A percentile compares a stretch with the other conserved stretches of the same genome.
Conservation (phyloP, 1,284 basidiomycete genomes). For the Cutaneotrichosporon curvatum region DNA sequence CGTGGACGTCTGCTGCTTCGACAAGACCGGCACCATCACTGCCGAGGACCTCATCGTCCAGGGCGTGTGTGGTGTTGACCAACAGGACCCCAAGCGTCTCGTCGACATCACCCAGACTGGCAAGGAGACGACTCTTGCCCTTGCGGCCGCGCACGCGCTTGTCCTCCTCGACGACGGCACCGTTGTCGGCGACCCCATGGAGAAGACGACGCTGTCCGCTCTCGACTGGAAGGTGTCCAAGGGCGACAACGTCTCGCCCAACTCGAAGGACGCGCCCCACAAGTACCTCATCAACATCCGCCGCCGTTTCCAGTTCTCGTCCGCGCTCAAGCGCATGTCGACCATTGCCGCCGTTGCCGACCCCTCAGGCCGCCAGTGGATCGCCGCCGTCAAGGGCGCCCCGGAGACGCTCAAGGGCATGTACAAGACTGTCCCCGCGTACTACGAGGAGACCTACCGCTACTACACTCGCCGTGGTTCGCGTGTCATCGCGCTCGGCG, state of each 20-base stretch:
- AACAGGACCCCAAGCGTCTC: conserved; percentile 58
- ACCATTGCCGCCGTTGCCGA: conserved; percentile 66
- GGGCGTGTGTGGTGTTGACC: conserved; percentile 74
- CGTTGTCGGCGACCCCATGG: conserved; percentile 97
- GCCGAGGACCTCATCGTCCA: conserved; percentile 91
- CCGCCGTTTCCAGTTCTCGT: conserved; percentile 91
- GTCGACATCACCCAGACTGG: conserved; percentile 69
- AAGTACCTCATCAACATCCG: conserved; percentile 63
- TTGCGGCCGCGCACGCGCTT: conserved; percentile 91
- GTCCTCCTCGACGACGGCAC: conserved; percentile 83
- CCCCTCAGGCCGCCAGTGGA: conserved; percentile 34
- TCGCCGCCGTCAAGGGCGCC: conserved; percentile 78
- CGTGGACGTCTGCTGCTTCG: conserved; percentile 94
- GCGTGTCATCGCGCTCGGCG: conserved; percentile 79
- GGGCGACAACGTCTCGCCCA: conserved; percentile 64
- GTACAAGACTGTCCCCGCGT: conserved; percentile 63
- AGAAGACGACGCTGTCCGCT: conserved; percentile 89
- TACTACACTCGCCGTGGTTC: conserved; percentile 85
- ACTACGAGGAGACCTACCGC: conserved; percentile 88
- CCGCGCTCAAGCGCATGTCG: conserved; percentile 90
- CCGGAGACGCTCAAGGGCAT: conserved; percentile 88
- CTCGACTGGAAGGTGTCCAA: conserved; percentile 81
- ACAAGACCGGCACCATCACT: conserved; percentile 96
- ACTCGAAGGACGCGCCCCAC: conserved; percentile 53
- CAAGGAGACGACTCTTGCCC: conserved; percentile 73